Percentiles rank a stretch among this genome's conserved stretches.
phyloP scores from a whole-genome alignment of 2,329 filamentous ascomycete genomes.

The Knufia fluminis region DNA sequence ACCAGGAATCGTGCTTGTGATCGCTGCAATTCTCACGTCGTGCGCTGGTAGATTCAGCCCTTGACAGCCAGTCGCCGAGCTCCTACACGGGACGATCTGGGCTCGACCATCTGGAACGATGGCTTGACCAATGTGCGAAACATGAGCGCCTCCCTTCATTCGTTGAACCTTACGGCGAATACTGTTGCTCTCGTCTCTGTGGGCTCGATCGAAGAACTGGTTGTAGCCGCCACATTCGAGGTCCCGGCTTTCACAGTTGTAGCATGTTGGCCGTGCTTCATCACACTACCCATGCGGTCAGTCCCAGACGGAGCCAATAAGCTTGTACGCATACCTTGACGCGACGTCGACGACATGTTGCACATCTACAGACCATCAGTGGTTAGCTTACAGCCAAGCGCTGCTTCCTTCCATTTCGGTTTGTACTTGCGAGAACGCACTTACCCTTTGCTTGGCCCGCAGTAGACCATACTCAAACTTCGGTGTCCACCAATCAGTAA shows the following conservation, averaged over 20 bases:
- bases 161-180: constrained; percentile 13
- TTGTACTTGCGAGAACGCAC: not conserved
- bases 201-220: constrained; percentile 21
- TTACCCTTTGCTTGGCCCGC: constrained; percentile 19
- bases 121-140: not conserved
- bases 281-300: constrained; percentile 16
- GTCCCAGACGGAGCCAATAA: no score
- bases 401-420: not conserved
- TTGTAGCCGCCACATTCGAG: constrained; percentile 21
- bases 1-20: constrained; percentile 11
- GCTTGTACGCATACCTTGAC: constrained; percentile 20
- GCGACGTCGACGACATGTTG: constrained; percentile 20
- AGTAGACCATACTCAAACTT: constrained; percentile 20
- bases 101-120: not conserved
- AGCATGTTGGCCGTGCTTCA: constrained; percentile 18
- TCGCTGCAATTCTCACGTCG: not conserved
- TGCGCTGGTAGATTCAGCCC: not conserved
- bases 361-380: constrained; percentile 12
- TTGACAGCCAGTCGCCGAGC: not conserved
- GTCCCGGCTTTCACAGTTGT: constrained; percentile 21
- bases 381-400: not conserved
- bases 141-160: constrained; percentile 9
- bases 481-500: not conserved
- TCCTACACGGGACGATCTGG: not conserved
- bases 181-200: constrained; percentile 20